Evolutionary conservation across 164 flowering plant species (phyloP), one percentile per base, ranked within the genome.

Genomic region (Annona squamosa): DNA sequence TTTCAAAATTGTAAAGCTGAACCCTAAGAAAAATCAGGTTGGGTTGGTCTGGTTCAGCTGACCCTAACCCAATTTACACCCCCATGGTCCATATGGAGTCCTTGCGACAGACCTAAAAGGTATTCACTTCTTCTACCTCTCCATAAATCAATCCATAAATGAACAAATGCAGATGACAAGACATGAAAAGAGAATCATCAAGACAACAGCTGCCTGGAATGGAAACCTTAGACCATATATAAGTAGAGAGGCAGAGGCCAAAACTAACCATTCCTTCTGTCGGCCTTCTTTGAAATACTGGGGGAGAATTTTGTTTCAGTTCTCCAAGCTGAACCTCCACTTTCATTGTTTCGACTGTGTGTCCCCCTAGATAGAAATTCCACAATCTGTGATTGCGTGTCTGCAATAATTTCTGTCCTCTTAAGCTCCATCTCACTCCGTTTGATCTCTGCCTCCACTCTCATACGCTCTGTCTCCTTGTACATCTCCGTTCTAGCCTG

Each of bases 321-420:
- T 68, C 84, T 83, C 48, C 81, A 71, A 2, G 88, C 84, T 52
- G 91, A 77, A 76, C 86, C 85, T 57, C 82, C 81, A 37, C 76
- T 78, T 72, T 80, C 83, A 5, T 75, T 74, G n/a, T 48, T 71
- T 46, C 44, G 63, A 46, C 70, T 63, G 10, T 65, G 69, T 5
- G 76, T 42, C 19, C 69, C 57, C 64, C 46, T 75, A 12, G 91
- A 89, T 67, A 91, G 86, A 70, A 91, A 73, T 83, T 76, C 83
- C 5, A 94, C 97, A 71, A 91, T 91, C 86, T 91, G 89, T 74
- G 90, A 77, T 65, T 91, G 93, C 9, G 94, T 91, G 42, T 86
- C 85, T 46, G 97, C 92, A 7, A 91, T 84, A 73, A 91, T 87
- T 79, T 88, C 90, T 2, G 97, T 91, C 69, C 90, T 74, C 74